Evolutionary conservation across 106 monocot genomes (phyloP), one percentile per base, ranked within the genome.

Genomic region (Allium fistulosum): DNA sequence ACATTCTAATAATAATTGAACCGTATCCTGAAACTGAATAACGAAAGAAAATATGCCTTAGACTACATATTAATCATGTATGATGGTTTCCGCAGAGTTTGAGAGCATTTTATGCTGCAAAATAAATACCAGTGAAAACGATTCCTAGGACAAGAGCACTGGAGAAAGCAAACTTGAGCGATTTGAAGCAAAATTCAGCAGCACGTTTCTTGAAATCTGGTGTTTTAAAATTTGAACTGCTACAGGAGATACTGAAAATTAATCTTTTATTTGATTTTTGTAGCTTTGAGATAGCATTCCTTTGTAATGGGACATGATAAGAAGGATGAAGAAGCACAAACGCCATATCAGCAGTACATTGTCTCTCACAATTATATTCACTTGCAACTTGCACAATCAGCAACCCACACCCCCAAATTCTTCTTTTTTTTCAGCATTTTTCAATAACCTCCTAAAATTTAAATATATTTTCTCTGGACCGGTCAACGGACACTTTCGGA

Each of bases 101-200:
- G 37, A 37, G 37, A 37, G 5, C 37, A 37, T 37, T 37, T 37
- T 37, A 37, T 5, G 2, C 27, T 4, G 18, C 1, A 62, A 62
- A 45, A 62, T 62, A 67, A 53, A 11, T 66, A 74, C 80, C 80
- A 66, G 66, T 61, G 46, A 80, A 60, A 66, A 53, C 70, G 27
- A 75, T 69, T 64, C 74, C 79, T 26, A 79, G 58, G 37, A 59
- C 74, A 15, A 79, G 63, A 26, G 79, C 69, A 13, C 59, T 22
- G 8, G 79, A 74, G 50, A 79, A 18, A 1, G 69, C 79, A 13
- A 74, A 53, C 49, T 65, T 69, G 57, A 74, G 69, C 26, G 73
- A 79, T 57, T 74, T 64, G 26, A 69, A 79, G 7, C 79, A 7
- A 10, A 79, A 70, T 12, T 65, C 64, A 10, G 37, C 13, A n/a